These are phyloP conservation scores for Linnemannia zychae DNA, from an alignment of 192 early-diverging fungal species.

Conservation along the genomic window DNA sequence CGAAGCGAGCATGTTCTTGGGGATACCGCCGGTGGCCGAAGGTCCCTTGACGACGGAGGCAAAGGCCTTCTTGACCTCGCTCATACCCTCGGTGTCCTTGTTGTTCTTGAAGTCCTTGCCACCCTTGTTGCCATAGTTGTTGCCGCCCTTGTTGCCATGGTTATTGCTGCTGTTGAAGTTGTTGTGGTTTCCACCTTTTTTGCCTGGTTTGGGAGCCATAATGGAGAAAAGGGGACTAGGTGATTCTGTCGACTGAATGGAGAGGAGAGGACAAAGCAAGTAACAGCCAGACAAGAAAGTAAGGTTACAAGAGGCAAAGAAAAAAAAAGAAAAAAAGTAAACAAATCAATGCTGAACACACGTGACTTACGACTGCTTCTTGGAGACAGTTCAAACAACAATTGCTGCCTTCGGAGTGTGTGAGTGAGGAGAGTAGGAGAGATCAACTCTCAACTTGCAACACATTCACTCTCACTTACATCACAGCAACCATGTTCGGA, in stretches of 20 bases:
- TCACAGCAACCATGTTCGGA: slow-evolving; percentile 62
- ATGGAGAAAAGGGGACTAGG: not conserved
- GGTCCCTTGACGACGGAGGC: slow-evolving; percentile 49
- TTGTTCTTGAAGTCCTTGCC: not conserved
- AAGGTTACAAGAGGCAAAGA: not conserved
- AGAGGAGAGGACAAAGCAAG: not conserved
- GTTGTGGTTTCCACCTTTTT: slow-evolving; percentile 14
- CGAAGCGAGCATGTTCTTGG: slow-evolving; percentile 47
- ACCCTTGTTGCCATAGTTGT: slow-evolving; percentile 11
- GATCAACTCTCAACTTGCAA: not conserved
- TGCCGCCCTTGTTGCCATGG: slow-evolving; percentile 16
- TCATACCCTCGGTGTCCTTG: slow-evolving; percentile 19
- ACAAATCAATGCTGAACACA: not conserved
- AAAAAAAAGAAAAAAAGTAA: slow-evolving; percentile 20
- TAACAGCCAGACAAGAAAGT: not conserved
- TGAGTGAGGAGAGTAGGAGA: too few relatives aligned
- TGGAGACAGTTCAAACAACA: not conserved
- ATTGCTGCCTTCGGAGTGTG: not conserved
- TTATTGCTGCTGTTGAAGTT: slow-evolving; percentile 8
- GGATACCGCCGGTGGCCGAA: slow-evolving; percentile 51
- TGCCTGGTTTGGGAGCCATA: slow-evolving; percentile 25
- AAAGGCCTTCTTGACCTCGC: slow-evolving; percentile 53
- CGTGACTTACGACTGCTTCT: not conserved
- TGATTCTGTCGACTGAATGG: not conserved
- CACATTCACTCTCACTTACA: not conserved